Evolutionary conservation across 1,284 basidiomycete genomes (phyloP).

Genomic region (Marasmius tenuissimus): DNA sequence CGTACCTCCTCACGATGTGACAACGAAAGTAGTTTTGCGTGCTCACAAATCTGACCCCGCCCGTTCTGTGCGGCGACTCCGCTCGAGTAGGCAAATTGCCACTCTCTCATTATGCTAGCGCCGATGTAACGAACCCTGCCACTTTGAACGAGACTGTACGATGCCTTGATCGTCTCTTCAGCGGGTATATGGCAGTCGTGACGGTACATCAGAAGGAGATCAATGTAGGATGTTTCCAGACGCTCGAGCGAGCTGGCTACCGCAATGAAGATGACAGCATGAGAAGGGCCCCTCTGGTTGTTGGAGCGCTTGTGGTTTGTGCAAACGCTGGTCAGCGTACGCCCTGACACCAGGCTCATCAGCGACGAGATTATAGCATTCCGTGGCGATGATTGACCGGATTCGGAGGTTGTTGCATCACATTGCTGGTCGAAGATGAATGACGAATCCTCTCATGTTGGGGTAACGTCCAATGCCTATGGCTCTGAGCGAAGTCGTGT

Average conservation of each 20-base stretch:
- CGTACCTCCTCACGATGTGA: constrained; percentile 23
- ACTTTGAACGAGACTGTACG: constrained; percentile 38
- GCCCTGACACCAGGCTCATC: no score
- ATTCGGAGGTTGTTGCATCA: constrained; percentile 58
- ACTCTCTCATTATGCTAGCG: constrained; percentile 32
- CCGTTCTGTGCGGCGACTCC: constrained; percentile 14
- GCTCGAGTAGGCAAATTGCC: constrained; percentile 30
- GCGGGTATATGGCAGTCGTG: constrained; percentile 33
- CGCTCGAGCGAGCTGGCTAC: constrained; percentile 32
- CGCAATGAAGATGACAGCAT: constrained; percentile 35
- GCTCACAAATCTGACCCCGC: constrained; percentile 29
- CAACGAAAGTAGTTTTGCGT: constrained; percentile 25
- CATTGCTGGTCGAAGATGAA: no score
- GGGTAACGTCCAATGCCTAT: no score
- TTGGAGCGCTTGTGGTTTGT: constrained; percentile 27
- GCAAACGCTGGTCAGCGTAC: no score
- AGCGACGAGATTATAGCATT: constrained; percentile 28
- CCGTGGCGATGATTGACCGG: constrained; percentile 47
- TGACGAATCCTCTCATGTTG: no score
- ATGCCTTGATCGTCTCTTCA: constrained; percentile 40
- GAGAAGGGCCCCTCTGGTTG: constrained; percentile 37
- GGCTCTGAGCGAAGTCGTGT: no score
- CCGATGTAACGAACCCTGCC: constrained; percentile 44
- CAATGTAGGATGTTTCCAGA: constrained; percentile 35
- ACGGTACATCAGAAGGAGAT: constrained; percentile 39